Evolutionary conservation across 345 rosid genomes (phyloP).

Genomic region (Capsella bursapastoris): DNA sequence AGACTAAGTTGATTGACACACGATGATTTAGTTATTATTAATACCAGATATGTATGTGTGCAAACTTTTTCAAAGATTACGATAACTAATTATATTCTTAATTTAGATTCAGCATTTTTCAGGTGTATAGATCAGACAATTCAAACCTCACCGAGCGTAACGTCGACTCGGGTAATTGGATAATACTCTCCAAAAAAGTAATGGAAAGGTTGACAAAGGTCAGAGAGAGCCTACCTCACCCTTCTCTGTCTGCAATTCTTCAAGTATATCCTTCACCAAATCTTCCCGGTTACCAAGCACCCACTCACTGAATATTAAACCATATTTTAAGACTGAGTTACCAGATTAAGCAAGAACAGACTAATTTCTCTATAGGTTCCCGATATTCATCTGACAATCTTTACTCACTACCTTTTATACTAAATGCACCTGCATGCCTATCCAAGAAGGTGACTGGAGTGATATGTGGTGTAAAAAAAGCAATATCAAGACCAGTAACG

Average conservation of each 20-base stretch:
- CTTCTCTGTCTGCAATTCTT: conserved; percentile 70
- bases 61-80: not conserved
- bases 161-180: conserved; percentile 1
- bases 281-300: conserved; percentile 95
- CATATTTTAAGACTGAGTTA: conserved; percentile 18
- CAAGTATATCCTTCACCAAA: conserved; percentile 82
- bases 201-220: conserved; percentile 3
- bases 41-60: not conserved
- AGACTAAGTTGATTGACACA: not conserved
- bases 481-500: not conserved
- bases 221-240: conserved; percentile 71
- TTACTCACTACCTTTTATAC: not conserved
- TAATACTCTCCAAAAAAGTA: conserved; percentile 24
- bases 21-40: not conserved
- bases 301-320: conserved; percentile 72
- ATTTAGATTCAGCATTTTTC: conserved; percentile 1
- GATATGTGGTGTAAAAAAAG: not conserved
- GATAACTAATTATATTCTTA: conserved; percentile 4
- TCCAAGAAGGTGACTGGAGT: conserved; percentile 11
- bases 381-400: conserved; percentile 2
- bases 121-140: conserved; percentile 4
- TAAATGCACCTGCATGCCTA: conserved; percentile 7
- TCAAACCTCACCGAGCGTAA: conserved; percentile 2
- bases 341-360: not conserved
- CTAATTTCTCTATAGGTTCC: conserved; percentile 6